Evolutionary conservation across 2,329 filamentous ascomycete species (phyloP).

Genomic region (Coleophoma eucalyptorum): DNA sequence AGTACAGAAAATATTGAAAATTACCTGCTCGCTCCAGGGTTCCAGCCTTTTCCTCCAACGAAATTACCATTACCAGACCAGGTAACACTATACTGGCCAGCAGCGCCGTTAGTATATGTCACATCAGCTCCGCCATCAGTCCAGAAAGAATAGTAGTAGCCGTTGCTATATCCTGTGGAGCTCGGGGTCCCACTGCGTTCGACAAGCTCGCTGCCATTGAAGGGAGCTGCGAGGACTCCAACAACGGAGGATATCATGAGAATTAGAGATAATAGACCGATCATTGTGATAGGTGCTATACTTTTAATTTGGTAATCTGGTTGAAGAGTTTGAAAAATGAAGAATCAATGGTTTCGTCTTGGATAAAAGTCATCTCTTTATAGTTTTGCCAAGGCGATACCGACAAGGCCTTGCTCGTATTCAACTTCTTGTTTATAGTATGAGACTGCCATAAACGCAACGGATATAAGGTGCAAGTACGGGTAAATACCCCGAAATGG

Average conservation of each 20-base stretch:
- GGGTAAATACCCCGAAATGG: no score
- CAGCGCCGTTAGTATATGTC: constrained; percentile 50
- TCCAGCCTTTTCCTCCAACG: constrained; percentile 48
- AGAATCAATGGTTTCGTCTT: no score
- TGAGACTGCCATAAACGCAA: no score
- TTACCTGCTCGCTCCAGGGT: constrained; percentile 28
- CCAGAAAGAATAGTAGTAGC: constrained; percentile 60
- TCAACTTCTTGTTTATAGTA: no score
- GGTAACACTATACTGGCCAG: constrained; percentile 43
- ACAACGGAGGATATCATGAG: constrained; percentile 5
- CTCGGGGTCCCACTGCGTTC: constrained; percentile 32
- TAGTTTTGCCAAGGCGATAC: no score
- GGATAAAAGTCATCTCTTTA: no score
- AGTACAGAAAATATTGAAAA: not conserved
- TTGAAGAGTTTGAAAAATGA: not conserved
- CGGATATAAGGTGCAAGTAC: no score
- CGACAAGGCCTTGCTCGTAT: no score
- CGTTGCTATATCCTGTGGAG: constrained; percentile 47
- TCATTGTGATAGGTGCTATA: constrained; percentile 6
- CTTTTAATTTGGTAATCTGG: not conserved
- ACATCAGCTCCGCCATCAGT: constrained; percentile 45
- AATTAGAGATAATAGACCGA: constrained; percentile 14
- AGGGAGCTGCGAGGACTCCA: constrained; percentile 7
- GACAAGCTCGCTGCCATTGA: constrained; percentile 4
- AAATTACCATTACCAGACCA: constrained; percentile 45